Evolutionary conservation across 768 basidiomycete species (phyloP), one percentile per base, ranked within the genome.

Genomic region (Termitomyces sp.): DNA sequence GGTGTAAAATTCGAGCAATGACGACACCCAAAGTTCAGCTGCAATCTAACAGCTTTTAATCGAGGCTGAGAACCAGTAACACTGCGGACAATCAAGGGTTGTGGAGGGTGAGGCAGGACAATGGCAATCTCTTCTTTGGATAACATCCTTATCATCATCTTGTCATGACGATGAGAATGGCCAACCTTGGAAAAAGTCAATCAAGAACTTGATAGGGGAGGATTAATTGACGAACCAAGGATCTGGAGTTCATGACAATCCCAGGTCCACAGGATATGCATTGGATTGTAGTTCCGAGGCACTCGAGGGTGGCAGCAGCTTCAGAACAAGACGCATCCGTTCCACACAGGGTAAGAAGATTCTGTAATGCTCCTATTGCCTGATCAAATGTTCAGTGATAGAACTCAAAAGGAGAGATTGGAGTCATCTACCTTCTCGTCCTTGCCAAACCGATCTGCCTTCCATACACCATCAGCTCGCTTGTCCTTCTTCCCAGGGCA

Each of bases 161-260:
- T 62, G 0, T 81, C 76, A 59, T 89, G 87, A n/a, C 87, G 78
- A 58, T 84, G 82, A 41, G 77, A 78, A 65, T 89, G 87, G 0
- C 81, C 81, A 34, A 79, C 68, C 86, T 88, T 63, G 11, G 2
- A 58, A 35, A 25, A 25, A 12, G 51, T 40, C 6, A 47, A 17
- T 37, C n/a, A 17, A 12, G 25, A 21, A 19, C 23, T 3, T 21
- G 40, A 57, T 6, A 4, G 34, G 3, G 19, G 37, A 44, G 45
- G 11, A 25, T 8, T 5, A 62, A 19, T 19, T 25, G 39, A 63
- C 80, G 52, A 61, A 84, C 86, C 32, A 86, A 69, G 49, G 64
- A 74, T 5, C 68, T 62, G 37, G 76, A 72, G 52, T 73, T 72
- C 73, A 89, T 76, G 23, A 79, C 59, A 41, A 86, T 74, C 21